These are phyloP conservation scores for Globisporangium paddicum DNA, from an alignment of 352 stramenopile genomes.

Conservation along the genomic window DNA sequence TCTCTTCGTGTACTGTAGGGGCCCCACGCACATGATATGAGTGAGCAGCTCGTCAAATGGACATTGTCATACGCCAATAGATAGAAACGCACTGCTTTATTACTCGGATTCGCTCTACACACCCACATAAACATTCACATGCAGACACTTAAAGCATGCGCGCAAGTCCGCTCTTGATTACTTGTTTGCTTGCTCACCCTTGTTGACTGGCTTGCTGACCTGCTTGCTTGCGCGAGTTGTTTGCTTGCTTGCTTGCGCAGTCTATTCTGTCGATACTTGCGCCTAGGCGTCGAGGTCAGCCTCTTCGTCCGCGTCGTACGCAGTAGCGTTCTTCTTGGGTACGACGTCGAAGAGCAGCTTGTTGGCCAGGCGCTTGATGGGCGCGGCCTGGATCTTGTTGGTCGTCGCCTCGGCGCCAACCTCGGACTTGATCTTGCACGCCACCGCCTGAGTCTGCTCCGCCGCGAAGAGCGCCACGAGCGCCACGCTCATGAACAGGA, in stretches of 20 bases:
- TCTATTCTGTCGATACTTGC: background rate
- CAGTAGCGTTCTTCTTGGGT: conserved; percentile 5
- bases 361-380: conserved; percentile 25
- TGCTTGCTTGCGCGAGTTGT: background rate
- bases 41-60: background rate
- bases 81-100: conserved; percentile 1
- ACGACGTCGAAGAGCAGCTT: conserved; percentile 27
- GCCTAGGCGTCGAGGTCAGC: background rate
- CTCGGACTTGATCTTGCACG: conserved; percentile 29
- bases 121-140: conserved; percentile 3
- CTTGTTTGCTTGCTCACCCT: background rate
- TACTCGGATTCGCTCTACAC: background rate
- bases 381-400: conserved; percentile 32
- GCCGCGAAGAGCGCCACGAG: conserved; percentile 17
- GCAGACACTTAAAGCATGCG: background rate
- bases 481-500: conserved; percentile 19
- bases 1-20: background rate
- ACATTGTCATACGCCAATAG: background rate
- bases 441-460: conserved; percentile 16
- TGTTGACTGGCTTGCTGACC: background rate
- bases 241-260: background rate
- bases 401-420: conserved; percentile 7
- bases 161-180: background rate
- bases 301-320: conserved; percentile 8
- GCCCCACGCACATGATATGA: background rate